A percentile compares a stretch with the other conserved stretches of the same genome.
These are phyloP conservation scores for Calonectria montana DNA, from an alignment of 2,329 filamentous ascomycete species.

Conservation along the genomic window DNA sequence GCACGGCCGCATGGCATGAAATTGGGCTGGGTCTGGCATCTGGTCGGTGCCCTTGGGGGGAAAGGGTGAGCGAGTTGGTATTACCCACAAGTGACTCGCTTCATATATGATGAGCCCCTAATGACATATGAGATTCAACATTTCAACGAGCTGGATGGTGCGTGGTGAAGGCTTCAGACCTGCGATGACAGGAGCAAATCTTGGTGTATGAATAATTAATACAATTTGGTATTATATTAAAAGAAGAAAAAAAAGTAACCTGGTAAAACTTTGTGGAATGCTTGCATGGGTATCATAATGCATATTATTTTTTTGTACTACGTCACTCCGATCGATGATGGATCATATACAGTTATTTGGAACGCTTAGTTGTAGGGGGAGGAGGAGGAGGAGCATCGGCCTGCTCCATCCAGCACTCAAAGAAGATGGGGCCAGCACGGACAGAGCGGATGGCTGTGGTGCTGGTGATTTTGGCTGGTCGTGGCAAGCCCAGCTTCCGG, in stretches of 20 bases:
- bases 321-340: background rate
- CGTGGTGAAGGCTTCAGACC: background rate
- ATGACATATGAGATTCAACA: conserved; percentile 12
- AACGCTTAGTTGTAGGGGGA: background rate
- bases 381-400: background rate
- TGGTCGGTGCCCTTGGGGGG: conserved; percentile 16
- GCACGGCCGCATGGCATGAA: conserved; percentile 31
- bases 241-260: too few species aligned
- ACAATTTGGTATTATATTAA: background rate
- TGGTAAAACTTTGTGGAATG: background rate
- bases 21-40: conserved; percentile 37
- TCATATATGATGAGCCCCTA: background rate
- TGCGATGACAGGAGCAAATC: background rate
- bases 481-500: too few species aligned
- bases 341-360: conserved; percentile 5
- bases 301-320: too few species aligned
- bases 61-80: background rate
- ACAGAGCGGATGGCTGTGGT: conserved; percentile 65
- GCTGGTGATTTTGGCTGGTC: conserved; percentile 43
- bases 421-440: conserved; percentile 68
- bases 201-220: background rate
- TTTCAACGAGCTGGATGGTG: background rate
- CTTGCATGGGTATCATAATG: background rate
- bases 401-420: conserved; percentile 74
- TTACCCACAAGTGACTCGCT: conserved; percentile 1